Base-by-base conservation (phyloP, 2,329 filamentous ascomycete species). In the Shiraia sp. region DNA sequence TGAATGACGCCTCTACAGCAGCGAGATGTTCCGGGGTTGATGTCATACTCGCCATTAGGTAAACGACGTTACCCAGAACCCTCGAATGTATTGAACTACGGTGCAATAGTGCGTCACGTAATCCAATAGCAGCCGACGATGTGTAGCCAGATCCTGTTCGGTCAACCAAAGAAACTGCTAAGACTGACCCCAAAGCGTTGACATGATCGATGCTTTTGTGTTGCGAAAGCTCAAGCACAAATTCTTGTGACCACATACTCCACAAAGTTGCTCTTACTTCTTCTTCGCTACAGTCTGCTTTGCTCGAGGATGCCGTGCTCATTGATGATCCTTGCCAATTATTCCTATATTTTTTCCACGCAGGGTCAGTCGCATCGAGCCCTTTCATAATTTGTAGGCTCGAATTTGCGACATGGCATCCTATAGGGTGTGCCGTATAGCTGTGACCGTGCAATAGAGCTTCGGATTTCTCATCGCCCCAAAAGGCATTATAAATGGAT, bases 361-460 rank as follows among this genome's bases (percentile, higher is more conserved):
- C 17, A 22, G 6, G 17, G n/a, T 33, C 17, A 2, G 10, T 9
- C 3, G 14, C 26, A 10, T 41, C 19, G 13, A 32, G 10, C 14
- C 14, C 29, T 5, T 35, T 26, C 76, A 92, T 80, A 27, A 76
- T 75, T 7, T 69, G 63, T 7, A 95, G 64, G 1, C 82, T 84
- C 36, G 82, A 80, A n/a, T 86, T 75, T 0, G 86, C 90, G 0
- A 95, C 87, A 31, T 86, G 81, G 55, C 88, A 95, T 0, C 89
- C 90, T 1, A 93, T 79, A 0, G 90, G 79, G 65, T 95, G 88
- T 0, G 89, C 89, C 0, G 89, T 95, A 69, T 95, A 95, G 65
- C 87, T 92, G 63, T 95, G 89, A 0, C 89, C 89, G 55, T 95
- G 90, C 3, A 95, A 73, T 4, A 95, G 70, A 0, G 89, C 89